Evolutionary conservation across 331 rosid genomes (phyloP).

Genomic region (Acacia concinna): DNA sequence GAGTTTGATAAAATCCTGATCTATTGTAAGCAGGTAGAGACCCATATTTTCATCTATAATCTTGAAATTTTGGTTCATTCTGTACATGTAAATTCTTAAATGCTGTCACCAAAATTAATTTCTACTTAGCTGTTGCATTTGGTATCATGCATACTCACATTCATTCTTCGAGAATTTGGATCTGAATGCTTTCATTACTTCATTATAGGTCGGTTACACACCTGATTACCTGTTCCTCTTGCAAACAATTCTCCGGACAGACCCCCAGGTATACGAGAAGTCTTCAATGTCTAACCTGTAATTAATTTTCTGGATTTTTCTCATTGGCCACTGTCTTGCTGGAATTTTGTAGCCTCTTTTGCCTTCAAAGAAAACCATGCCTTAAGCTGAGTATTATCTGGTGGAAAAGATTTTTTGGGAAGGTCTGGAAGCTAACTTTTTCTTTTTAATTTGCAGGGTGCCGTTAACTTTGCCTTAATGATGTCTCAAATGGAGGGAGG

Average conservation of each 20-base stretch:
- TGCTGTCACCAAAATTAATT: background rate
- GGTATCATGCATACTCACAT: background rate
- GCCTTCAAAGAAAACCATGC: slow-evolving; percentile 4
- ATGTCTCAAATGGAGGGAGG: slow-evolving; percentile 99
- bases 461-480: slow-evolving; percentile 98
- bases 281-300: slow-evolving; percentile 17
- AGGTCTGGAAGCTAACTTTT: slow-evolving; percentile 20
- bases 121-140: slow-evolving; percentile 7
- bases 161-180: slow-evolving; percentile 15
- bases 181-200: slow-evolving; percentile 35
- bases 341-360: background rate
- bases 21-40: slow-evolving; percentile 78
- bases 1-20: slow-evolving; percentile 88
- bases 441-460: slow-evolving; percentile 67
- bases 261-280: slow-evolving; percentile 77
- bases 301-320: slow-evolving; percentile 8
- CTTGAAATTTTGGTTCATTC: slow-evolving; percentile 23
- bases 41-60: slow-evolving; percentile 20
- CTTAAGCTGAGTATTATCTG: slow-evolving; percentile 2
- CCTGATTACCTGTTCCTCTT: slow-evolving; percentile 95
- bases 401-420: background rate
- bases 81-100: background rate
- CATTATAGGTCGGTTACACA: slow-evolving; percentile 87
- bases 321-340: slow-evolving; percentile 12
- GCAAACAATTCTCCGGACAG: slow-evolving; percentile 98